phyloP scores from a whole-genome alignment of 2,329 filamentous ascomycete species.

The Magnaporthiopsis incrustans region DNA sequence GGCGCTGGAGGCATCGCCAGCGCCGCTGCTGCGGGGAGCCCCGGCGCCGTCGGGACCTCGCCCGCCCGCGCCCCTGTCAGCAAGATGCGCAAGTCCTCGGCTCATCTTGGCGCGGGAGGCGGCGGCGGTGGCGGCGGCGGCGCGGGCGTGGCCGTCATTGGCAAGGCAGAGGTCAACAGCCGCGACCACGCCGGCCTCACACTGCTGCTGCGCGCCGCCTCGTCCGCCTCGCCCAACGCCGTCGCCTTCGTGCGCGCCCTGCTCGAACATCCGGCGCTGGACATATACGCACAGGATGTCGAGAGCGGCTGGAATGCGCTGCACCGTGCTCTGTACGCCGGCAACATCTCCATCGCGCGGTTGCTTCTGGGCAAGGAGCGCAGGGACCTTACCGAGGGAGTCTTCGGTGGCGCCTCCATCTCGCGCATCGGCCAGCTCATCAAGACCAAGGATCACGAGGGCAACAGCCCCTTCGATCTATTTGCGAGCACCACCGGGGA shows the following conservation, averaged over 20 bases:
- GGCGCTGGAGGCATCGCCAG: not conserved
- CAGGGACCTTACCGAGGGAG: constrained; percentile 44
- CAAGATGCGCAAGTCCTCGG: constrained; percentile 6
- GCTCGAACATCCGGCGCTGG: constrained; percentile 72
- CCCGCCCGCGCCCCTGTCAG: constrained; percentile 26
- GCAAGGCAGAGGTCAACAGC: constrained; percentile 68
- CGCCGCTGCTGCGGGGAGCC: constrained; percentile 27
- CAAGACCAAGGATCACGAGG: constrained; percentile 92
- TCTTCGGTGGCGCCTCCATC: constrained; percentile 31
- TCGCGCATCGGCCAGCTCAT: constrained; percentile 67
- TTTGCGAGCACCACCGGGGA: constrained; percentile 82
- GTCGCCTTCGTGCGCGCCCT: constrained; percentile 69
- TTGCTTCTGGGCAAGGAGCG: constrained; percentile 73
- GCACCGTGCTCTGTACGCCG: constrained; percentile 82
- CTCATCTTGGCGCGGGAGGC: constrained; percentile 12
- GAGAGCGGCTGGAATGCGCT: constrained; percentile 96
- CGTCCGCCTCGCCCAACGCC: constrained; percentile 62
- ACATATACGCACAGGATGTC: constrained; percentile 77
- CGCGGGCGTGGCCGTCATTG: constrained; percentile 28
- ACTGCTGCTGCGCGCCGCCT: constrained; percentile 74
- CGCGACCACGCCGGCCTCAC: constrained; percentile 78
- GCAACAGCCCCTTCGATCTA: constrained; percentile 88
- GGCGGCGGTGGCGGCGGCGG: constrained; percentile 18
- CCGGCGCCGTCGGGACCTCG: constrained; percentile 27
- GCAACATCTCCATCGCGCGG: constrained; percentile 80